These are phyloP conservation scores for Athelia sp. DNA, from an alignment of 1,284 basidiomycete species.

Conservation along the genomic window DNA sequence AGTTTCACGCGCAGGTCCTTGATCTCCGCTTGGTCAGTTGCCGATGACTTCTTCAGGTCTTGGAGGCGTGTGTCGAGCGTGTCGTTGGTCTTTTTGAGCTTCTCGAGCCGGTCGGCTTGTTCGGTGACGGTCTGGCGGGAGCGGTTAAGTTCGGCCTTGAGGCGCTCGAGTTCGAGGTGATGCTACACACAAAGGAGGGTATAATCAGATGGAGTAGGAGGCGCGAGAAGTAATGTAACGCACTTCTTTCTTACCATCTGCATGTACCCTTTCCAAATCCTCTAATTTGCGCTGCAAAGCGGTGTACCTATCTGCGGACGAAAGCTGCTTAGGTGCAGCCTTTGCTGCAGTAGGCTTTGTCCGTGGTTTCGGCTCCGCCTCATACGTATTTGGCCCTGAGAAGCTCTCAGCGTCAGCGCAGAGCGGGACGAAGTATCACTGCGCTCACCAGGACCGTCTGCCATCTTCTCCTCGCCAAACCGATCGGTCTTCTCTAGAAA, in stretches of 20 bases:
- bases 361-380: constrained; percentile 16
- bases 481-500: constrained; percentile 51
- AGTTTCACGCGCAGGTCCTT: constrained; percentile 59
- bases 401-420: neutral
- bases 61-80: constrained; percentile 48
- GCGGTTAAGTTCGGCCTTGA: constrained; percentile 50
- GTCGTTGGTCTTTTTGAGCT: constrained; percentile 58
- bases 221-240: constrained; percentile 21
- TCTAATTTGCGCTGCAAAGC: constrained; percentile 60
- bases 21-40: constrained; percentile 51
- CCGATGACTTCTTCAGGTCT: constrained; percentile 49
- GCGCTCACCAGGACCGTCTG: constrained; percentile 36
- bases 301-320: constrained; percentile 40
- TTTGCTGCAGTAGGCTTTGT: constrained; percentile 6
- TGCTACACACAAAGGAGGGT: constrained; percentile 35
- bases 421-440: neutral
- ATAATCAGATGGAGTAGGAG: neutral
- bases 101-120: constrained; percentile 50
- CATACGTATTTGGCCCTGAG: constrained; percentile 33
- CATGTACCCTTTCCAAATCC: constrained; percentile 58
- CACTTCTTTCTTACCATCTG: constrained; percentile 63
- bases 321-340: constrained; percentile 5
- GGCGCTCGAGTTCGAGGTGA: constrained; percentile 49
- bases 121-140: constrained; percentile 45
- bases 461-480: constrained; percentile 37